A percentile compares a stretch with the other conserved stretches of the same genome.
These are phyloP conservation scores for Ustilago shanxiensis DNA, from an alignment of 1,284 basidiomycete species.

Conservation along the genomic window DNA sequence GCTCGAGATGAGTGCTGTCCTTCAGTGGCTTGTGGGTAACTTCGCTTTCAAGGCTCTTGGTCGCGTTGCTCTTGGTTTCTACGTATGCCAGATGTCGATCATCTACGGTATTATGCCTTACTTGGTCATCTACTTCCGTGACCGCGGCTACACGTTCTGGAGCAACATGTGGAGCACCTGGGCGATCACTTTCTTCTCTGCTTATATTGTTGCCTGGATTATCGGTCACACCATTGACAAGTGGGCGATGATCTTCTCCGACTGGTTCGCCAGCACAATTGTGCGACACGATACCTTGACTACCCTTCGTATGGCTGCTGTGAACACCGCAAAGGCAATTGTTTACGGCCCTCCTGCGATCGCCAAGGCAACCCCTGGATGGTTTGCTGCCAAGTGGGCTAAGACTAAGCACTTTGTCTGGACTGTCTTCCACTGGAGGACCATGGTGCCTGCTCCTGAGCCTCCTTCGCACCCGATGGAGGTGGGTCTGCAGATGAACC, in stretches of 20 bases:
- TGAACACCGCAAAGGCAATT: slow-evolving; percentile 23
- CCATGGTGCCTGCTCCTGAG: slow-evolving; percentile 64
- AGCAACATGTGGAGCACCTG: slow-evolving; percentile 70
- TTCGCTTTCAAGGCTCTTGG: slow-evolving; percentile 70
- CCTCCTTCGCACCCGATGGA: slow-evolving; percentile 70
- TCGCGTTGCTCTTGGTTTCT: slow-evolving; percentile 71
- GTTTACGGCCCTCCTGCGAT: slow-evolving; percentile 43
- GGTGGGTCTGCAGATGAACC: slow-evolving; percentile 71
- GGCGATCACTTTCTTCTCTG: slow-evolving; percentile 70
- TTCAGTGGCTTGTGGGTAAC: slow-evolving; percentile 71
- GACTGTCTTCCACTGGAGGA: slow-evolving; percentile 69
- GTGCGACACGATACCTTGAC: slow-evolving; percentile 39
- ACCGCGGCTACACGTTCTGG: slow-evolving; percentile 68
- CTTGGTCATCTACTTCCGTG: slow-evolving; percentile 69
- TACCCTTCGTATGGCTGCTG: slow-evolving; percentile 10
- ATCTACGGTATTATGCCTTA: slow-evolving; percentile 71
- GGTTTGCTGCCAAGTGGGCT: slow-evolving; percentile 29
- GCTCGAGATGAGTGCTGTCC: slow-evolving; percentile 71
- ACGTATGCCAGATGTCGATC: slow-evolving; percentile 71
- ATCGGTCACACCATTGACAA: slow-evolving; percentile 31
- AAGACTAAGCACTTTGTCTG: slow-evolving; percentile 45
- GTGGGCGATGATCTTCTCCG: slow-evolving; percentile 40
- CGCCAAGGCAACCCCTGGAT: slow-evolving; percentile 32
- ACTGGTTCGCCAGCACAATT: slow-evolving; percentile 33
- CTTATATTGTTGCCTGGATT: slow-evolving; percentile 70